Evolutionary conservation across 78 protist genomes (phyloP), one percentile per base, ranked within the genome.

Genomic region (Dictyostelium intermedium): DNA sequence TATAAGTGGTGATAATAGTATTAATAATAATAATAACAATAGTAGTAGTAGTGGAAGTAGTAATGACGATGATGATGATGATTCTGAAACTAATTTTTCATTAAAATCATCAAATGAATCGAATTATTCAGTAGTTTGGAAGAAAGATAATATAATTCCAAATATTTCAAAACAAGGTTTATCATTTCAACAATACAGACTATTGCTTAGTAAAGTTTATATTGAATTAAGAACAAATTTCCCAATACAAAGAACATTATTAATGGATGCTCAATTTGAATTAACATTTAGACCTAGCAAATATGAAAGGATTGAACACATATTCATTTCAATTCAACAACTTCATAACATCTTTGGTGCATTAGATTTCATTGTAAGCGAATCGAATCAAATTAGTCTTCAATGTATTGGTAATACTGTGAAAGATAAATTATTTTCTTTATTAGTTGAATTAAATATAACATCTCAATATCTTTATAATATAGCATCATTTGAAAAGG

Each of bases 261-360:
- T 76, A 76, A 41, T 34, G 56, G 82, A 76, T 76, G 82, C 82
- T n/a, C 41, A 76, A 39, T 76, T 76, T 3, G 82, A 76, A n/a
- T 39, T 76, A 76, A 34, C 45, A 20, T 76, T 76, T 76, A 76
- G 56, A 76, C 7, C 4, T 1, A 39, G 18, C 9, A 76, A 76
- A 76, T 76, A 37, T n/a, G 27, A 76, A 76, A 76, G 82, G 41
- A 39, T 76, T 8, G 82, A 76, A 76, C 32, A 37, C 2, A 76
- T 76, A 20, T 76, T 37, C 20, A 8, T 39, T 11, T 43, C 47
- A n/a, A 39, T 76, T 76, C 37, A 76, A 76, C 61, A 76, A 39
- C 56, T 76, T 37, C 56, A 76, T 39, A 76, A 76, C 41, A 18
- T 76, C 0, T 76, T 37, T 11, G 82, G 82, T 11, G 82, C 82